Conservation (phyloP, 1,284 basidiomycete species). For the Ustilago vetiveriae region DNA sequence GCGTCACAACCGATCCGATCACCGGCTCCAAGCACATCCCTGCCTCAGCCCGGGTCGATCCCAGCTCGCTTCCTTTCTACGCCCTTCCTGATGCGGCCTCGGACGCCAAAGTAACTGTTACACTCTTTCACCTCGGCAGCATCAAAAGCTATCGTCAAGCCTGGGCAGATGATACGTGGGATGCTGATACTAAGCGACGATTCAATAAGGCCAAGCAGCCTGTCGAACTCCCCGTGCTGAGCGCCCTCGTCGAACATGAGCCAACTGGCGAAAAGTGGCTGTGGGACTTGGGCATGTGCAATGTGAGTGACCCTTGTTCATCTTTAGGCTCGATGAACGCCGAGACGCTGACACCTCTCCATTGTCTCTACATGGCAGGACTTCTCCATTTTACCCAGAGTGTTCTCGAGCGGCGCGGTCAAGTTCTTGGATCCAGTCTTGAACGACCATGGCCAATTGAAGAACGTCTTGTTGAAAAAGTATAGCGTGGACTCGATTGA, state of each 20-base stretch:
- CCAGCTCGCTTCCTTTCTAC: constrained; percentile 17
- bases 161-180: constrained; percentile 32
- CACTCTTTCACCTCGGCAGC: constrained; percentile 20
- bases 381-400: neutral
- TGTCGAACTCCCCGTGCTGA: constrained; percentile 16
- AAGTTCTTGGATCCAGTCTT: constrained; percentile 4
- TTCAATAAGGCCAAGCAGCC: constrained; percentile 6
- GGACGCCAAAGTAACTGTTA: constrained; percentile 4
- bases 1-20: constrained; percentile 2
- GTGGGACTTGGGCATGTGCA: constrained; percentile 23
- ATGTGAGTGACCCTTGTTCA: no score
- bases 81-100: neutral
- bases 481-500: constrained; percentile 18
- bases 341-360: no score
- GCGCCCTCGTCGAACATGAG: constrained; percentile 18
- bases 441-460: constrained; percentile 10
- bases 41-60: constrained; percentile 13
- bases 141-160: constrained; percentile 17
- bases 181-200: neutral
- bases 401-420: constrained; percentile 8
- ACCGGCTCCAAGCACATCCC: constrained; percentile 21
- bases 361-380: no score
- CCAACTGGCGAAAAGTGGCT: constrained; percentile 11
- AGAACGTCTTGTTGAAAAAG: constrained; percentile 15
- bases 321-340: no score